phyloP scores from a whole-genome alignment of 2,329 filamentous ascomycete genomes.

The Phialophora verrucosa region DNA sequence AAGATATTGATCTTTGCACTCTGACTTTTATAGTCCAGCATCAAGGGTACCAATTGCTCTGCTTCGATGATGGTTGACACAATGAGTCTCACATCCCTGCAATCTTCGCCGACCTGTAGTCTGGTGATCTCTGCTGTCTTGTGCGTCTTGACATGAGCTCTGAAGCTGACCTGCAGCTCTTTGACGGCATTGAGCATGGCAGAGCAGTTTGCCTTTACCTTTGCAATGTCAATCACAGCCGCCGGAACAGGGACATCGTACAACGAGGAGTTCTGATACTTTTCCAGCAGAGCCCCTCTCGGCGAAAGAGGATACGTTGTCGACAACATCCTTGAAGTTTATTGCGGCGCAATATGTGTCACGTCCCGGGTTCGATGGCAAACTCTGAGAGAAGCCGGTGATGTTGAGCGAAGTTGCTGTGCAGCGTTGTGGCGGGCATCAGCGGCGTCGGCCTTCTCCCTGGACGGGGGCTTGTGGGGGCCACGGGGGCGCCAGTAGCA shows the following conservation, averaged over 20 bases:
- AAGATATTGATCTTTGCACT: constrained; percentile 69
- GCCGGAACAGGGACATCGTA: constrained; percentile 68
- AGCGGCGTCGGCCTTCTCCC: not conserved
- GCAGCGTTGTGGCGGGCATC: not conserved
- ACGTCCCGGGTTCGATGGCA: not conserved
- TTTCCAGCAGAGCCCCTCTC: constrained; percentile 27
- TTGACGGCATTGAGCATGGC: constrained; percentile 71
- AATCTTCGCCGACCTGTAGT: constrained; percentile 69
- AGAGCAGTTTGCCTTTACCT: constrained; percentile 70
- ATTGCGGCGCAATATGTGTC: not conserved
- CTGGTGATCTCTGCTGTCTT: constrained; percentile 73
- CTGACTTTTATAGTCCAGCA: constrained; percentile 62
- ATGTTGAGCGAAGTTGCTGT: not conserved
- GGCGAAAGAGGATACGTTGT: constrained; percentile 30
- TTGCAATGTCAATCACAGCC: constrained; percentile 70
- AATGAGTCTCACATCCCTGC: constrained; percentile 64
- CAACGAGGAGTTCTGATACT: constrained; percentile 66
- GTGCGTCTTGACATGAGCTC: constrained; percentile 83
- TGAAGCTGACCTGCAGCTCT: constrained; percentile 67
- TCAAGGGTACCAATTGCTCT: constrained; percentile 67
- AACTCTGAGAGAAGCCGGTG: not conserved
- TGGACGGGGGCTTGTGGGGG: not conserved
- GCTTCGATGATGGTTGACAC: constrained; percentile 77
- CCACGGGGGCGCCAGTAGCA: not conserved
- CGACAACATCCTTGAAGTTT: constrained; percentile 21